These are phyloP conservation scores for Sphaerulina populicola DNA, from an alignment of 2,329 filamentous ascomycete genomes.

Conservation along the genomic window DNA sequence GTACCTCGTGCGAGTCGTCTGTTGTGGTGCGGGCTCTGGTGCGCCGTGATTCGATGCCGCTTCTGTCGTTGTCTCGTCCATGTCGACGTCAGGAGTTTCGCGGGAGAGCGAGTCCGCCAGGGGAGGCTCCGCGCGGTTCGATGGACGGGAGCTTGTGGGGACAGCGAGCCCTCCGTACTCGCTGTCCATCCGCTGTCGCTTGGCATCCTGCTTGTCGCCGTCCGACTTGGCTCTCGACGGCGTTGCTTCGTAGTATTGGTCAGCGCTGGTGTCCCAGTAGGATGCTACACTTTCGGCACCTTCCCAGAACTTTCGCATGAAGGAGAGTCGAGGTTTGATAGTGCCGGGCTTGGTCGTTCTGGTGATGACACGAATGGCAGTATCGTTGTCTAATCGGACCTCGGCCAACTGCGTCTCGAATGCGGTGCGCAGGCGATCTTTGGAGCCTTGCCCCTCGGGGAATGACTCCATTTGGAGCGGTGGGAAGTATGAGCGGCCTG, in stretches of 20 bases:
- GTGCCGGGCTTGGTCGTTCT: conserved; percentile 42
- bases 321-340: conserved; percentile 42
- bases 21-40: conserved; percentile 7
- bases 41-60: conserved; percentile 3
- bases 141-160: conserved; percentile 1
- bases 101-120: background rate
- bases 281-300: conserved; percentile 51
- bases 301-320: conserved; percentile 54
- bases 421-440: conserved; percentile 41
- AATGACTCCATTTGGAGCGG: conserved; percentile 21
- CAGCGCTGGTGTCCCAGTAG: conserved; percentile 54
- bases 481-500: conserved; percentile 34
- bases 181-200: conserved; percentile 23
- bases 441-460: conserved; percentile 34
- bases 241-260: conserved; percentile 44
- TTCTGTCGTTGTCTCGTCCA: background rate
- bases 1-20: conserved; percentile 35
- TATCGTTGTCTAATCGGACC: conserved; percentile 48
- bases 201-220: conserved; percentile 18
- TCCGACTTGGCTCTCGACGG: conserved; percentile 10
- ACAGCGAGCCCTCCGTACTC: conserved; percentile 7
- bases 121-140: background rate
- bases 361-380: conserved; percentile 49
- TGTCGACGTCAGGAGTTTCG: background rate
- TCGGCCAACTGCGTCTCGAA: conserved; percentile 46